phyloP scores from a whole-genome alignment of 768 basidiomycete species.

The Tricholoma sp. region DNA sequence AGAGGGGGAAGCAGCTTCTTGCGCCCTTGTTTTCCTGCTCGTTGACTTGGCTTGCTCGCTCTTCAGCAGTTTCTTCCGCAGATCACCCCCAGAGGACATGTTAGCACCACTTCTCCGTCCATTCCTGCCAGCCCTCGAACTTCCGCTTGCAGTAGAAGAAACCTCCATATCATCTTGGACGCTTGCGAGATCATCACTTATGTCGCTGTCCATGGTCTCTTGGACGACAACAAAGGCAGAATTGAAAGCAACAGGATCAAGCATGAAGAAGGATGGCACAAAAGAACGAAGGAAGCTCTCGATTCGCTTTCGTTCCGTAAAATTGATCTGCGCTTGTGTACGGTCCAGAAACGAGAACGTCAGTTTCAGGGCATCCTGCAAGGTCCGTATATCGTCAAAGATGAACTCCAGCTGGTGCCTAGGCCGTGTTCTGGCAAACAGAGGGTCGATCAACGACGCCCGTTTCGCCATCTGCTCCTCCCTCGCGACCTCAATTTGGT shows the following conservation, averaged over 20 bases:
- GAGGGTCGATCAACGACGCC: constrained; percentile 52
- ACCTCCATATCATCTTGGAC: constrained; percentile 31
- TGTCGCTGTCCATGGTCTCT: constrained; percentile 51
- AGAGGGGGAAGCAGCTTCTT: constrained; percentile 43
- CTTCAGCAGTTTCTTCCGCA: constrained; percentile 78
- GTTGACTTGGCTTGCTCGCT: constrained; percentile 77
- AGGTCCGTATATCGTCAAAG: constrained; percentile 65
- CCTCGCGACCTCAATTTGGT: constrained; percentile 78
- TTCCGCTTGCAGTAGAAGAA: constrained; percentile 35
- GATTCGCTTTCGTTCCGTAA: constrained; percentile 70
- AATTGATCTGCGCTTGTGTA: constrained; percentile 67
- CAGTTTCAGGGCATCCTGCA: constrained; percentile 87
- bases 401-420: constrained; percentile 78
- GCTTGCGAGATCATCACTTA: constrained; percentile 44
- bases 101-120: constrained; percentile 20
- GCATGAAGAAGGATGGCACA: constrained; percentile 72
- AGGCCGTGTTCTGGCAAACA: constrained; percentile 57
- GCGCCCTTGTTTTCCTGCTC: constrained; percentile 50
- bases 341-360: constrained; percentile 89
- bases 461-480: constrained; percentile 78
- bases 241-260: constrained; percentile 67
- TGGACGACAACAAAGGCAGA: constrained; percentile 58
- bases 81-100: constrained; percentile 45
- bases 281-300: constrained; percentile 78
- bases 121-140: constrained; percentile 31